Evolutionary conservation across 1,139 yeast genomes (phyloP), one percentile per base, ranked within the genome.

Genomic region (Arxiozyma slooffiae): DNA sequence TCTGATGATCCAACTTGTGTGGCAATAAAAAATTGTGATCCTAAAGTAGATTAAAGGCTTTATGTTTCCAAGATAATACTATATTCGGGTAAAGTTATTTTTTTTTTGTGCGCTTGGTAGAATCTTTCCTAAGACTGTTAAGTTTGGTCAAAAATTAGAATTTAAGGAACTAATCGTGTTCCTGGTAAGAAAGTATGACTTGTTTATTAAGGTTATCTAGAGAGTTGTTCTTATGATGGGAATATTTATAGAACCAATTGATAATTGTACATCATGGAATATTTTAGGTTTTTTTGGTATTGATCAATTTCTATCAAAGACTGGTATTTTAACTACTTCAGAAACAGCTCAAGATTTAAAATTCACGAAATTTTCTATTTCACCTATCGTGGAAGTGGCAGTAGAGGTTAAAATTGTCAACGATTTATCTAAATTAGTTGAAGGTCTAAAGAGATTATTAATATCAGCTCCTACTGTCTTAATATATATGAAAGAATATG

Each of bases 61-160:
- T 92, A 92, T 88, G 92, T 92, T 71, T 92, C 98, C 78, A 92
- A 92, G 96, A 92, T 92, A 98, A 97, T 92, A 67, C 98, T 98
- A 76, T 92, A 98, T 72, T 90, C 97, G 67, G 98, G 92, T 78
- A 92, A 90, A 83, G 98, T 98, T 84, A 89, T 98, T 81, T 92
- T n/a, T n/a, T n/a, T n/a, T 92, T 95, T 92, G 89, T 84, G 98
- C 98, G 72, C 92, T 92, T 80, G 98, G 98, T 77, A 94, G 98
- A 83, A 97, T 92, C 74, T 92, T 92, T 80, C 85, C 97, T 68
- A 98, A 98, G 88, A 92, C 97, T 71, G 97, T 92, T 70, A 86
- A 78, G 75, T 87, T 97, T 69, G 98, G 98, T 78, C 90, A 85
- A 82, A 92, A 92, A 86, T 92, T 72, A 87, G 98, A 81, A 92